phyloP scores from a whole-genome alignment of 2,329 filamentous ascomycete genomes.

The Hirsutella rhossiliensis region DNA sequence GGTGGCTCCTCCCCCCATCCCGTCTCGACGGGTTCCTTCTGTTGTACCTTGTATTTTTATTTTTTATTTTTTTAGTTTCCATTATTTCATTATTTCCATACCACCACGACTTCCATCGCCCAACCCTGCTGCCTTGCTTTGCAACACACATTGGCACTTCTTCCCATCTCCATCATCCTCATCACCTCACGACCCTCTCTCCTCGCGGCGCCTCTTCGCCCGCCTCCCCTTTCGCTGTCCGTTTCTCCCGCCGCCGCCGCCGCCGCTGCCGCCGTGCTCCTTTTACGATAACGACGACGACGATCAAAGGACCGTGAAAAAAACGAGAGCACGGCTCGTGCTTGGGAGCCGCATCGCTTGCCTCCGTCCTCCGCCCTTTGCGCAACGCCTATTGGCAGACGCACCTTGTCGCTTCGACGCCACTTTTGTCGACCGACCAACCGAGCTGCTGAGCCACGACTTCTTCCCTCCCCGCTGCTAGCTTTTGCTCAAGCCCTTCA shows the following conservation, averaged over 20 bases:
- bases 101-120: neutral
- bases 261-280: too few relatives aligned
- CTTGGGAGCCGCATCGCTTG: constrained; percentile 1
- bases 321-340: constrained; percentile 2
- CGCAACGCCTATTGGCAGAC: constrained; percentile 7
- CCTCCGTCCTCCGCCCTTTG: constrained; percentile 1
- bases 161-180: neutral
- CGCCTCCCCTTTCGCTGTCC: too few relatives aligned
- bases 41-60: neutral
- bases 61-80: neutral
- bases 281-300: too few relatives aligned
- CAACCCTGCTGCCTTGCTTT: neutral
- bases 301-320: too few relatives aligned
- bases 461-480: neutral
- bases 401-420: constrained; percentile 6
- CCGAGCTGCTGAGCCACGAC: constrained; percentile 1
- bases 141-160: neutral
- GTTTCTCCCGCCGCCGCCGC: too few relatives aligned
- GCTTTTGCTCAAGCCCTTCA: neutral
- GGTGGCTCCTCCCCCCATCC: constrained; percentile 1
- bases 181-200: neutral
- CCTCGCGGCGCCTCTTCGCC: too few relatives aligned
- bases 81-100: neutral
- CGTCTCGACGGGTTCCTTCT: constrained; percentile 1
- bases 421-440: constrained; percentile 1